phyloP scores from a whole-genome alignment of 2,329 filamentous ascomycete genomes.

The Stagonosporopsis cucurbitacearum region DNA sequence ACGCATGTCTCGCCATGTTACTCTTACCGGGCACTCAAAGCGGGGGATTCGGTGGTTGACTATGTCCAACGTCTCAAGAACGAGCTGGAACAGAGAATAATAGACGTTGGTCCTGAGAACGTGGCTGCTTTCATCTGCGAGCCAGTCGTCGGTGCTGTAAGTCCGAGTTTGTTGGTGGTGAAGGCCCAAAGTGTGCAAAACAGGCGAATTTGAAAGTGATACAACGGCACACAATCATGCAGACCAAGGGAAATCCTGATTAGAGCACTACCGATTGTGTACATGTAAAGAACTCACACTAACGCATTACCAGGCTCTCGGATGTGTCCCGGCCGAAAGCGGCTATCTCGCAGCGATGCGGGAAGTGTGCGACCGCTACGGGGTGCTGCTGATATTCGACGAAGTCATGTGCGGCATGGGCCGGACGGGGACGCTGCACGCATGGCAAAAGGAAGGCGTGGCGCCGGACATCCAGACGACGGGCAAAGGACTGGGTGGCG shows the following conservation, averaged over 20 bases:
- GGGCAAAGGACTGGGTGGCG: conserved; percentile 70
- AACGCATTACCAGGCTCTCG: conserved; percentile 61
- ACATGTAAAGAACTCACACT: too few species aligned
- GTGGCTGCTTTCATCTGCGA: conserved; percentile 78
- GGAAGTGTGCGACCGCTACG: conserved; percentile 72
- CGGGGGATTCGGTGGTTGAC: conserved; percentile 61
- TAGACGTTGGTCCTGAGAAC: conserved; percentile 64
- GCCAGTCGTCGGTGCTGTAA: conserved; percentile 73
- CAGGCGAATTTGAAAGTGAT: background rate
- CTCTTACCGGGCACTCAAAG: conserved; percentile 63
- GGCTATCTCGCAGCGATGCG: conserved; percentile 76
- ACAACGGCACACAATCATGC: too few species aligned
- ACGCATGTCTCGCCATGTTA: conserved; percentile 71
- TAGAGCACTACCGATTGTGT: too few species aligned
- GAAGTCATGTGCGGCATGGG: conserved; percentile 77
- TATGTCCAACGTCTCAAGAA: conserved; percentile 67
- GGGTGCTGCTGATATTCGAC: conserved; percentile 77
- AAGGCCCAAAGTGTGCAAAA: background rate
- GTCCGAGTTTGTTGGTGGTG: conserved; percentile 23
- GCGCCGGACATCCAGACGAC: conserved; percentile 71
- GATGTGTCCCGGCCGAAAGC: conserved; percentile 68
- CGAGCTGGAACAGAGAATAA: conserved; percentile 73
- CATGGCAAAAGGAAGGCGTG: conserved; percentile 65
- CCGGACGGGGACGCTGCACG: conserved; percentile 64
- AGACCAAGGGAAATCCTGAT: too few species aligned